Percentiles rank a stretch among this genome's conserved stretches.
Evolutionary conservation across 495 filamentous ascomycete genomes (phyloP).

Genomic region (Podospora australis): DNA sequence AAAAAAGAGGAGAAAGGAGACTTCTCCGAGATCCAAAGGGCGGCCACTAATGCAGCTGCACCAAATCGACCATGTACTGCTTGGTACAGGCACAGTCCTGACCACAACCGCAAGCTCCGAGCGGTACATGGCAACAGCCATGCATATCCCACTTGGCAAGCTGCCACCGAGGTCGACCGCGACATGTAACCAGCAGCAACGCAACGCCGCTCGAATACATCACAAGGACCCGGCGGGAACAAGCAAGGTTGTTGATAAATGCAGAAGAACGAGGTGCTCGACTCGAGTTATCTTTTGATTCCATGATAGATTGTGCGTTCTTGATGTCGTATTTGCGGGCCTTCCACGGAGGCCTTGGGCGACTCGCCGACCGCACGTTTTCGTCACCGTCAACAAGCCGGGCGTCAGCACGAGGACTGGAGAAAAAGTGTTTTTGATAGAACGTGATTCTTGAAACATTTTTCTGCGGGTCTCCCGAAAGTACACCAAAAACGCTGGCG

Average conservation of each 20-base stretch:
- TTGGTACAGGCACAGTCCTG: slow-evolving; percentile 18
- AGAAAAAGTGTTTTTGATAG: background rate
- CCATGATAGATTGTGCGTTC: too few relatives aligned
- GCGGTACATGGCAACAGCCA: slow-evolving; percentile 32
- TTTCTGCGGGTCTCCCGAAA: background rate
- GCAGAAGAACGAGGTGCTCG: too few relatives aligned
- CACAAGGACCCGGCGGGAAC: slow-evolving; percentile 29
- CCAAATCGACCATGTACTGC: slow-evolving; percentile 24
- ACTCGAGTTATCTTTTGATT: too few relatives aligned
- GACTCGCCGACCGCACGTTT: slow-evolving; percentile 23
- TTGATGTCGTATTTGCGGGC: too few relatives aligned
- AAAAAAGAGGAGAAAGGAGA: slow-evolving; percentile 13
- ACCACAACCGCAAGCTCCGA: slow-evolving; percentile 9
- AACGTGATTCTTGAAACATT: slow-evolving; percentile 11
- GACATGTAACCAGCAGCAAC: slow-evolving; percentile 24
- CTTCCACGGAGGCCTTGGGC: slow-evolving; percentile 19
- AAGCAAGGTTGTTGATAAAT: background rate
- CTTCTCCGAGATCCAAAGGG: slow-evolving; percentile 37
- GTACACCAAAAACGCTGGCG: slow-evolving; percentile 9
- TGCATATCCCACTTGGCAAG: slow-evolving; percentile 33
- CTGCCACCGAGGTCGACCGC: slow-evolving; percentile 15
- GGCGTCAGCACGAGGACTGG: too few relatives aligned
- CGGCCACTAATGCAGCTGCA: slow-evolving; percentile 51
- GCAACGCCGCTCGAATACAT: slow-evolving; percentile 30
- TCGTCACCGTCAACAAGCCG: slow-evolving; percentile 16